Evolutionary conservation across 1,284 basidiomycete species (phyloP).

Genomic region (Malassezia furfur): DNA sequence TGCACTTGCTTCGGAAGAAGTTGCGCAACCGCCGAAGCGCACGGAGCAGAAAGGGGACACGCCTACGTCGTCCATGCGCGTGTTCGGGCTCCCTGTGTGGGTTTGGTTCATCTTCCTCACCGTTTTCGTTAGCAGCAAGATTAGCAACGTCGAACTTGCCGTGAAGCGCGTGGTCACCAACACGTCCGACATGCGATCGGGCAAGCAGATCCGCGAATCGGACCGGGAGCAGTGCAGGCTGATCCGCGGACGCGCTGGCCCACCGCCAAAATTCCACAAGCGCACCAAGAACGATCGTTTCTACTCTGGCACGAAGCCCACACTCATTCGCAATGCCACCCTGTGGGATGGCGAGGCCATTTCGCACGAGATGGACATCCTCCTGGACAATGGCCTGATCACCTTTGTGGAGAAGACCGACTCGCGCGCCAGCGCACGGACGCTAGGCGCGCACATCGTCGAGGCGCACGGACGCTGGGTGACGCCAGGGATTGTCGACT

Average conservation of each 20-base stretch:
- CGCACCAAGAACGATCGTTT: slow-evolving; percentile 63
- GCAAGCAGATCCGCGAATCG: background rate
- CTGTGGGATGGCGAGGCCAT: slow-evolving; percentile 70
- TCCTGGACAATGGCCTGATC: slow-evolving; percentile 52
- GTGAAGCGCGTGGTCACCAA: too few species aligned
- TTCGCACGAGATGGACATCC: slow-evolving; percentile 52
- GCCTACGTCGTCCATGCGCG: too few species aligned
- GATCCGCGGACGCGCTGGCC: slow-evolving; percentile 38
- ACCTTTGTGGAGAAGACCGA: slow-evolving; percentile 45
- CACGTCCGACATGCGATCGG: too few species aligned
- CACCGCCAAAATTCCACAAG: slow-evolving; percentile 54
- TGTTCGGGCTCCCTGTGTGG: too few species aligned
- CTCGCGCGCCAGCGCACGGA: background rate
- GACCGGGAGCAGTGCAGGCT: slow-evolving; percentile 18
- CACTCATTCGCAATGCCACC: slow-evolving; percentile 65
- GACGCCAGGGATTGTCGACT: slow-evolving; percentile 57
- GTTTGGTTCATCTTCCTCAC: too few species aligned
- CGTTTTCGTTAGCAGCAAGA: too few species aligned
- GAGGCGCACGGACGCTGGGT: slow-evolving; percentile 34
- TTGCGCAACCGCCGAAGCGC: too few species aligned
- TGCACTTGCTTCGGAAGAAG: too few species aligned
- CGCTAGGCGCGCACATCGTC: slow-evolving; percentile 11
- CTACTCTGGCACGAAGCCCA: slow-evolving; percentile 59
- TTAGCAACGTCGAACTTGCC: too few species aligned
- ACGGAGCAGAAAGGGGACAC: too few species aligned